Percentiles rank a stretch among this genome's conserved stretches.
phyloP scores from a whole-genome alignment of 225 moss, liverwort and hornwort species.

The Climacium dendroides region DNA sequence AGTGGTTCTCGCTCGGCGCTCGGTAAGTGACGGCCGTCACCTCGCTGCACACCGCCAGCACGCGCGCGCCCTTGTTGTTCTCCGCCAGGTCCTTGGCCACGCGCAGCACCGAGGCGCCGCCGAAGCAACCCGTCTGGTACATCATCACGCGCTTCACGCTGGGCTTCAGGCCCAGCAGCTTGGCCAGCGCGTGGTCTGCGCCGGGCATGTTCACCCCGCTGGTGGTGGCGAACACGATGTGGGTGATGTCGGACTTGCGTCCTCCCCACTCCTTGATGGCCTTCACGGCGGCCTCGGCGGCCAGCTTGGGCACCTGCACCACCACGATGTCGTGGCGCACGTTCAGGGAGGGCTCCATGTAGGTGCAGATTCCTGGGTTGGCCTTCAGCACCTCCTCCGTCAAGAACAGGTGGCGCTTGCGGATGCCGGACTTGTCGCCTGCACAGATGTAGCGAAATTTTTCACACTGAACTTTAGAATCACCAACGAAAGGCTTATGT shows the following conservation, averaged over 20 bases:
- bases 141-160: constrained; percentile 8
- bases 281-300: background rate
- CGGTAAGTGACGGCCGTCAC: constrained; percentile 31
- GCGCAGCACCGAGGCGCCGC: background rate
- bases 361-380: background rate
- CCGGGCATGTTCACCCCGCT: constrained; percentile 17
- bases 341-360: background rate
- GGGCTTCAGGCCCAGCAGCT: constrained; percentile 35
- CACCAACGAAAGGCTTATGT: background rate
- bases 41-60: constrained; percentile 24
- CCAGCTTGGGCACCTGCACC: background rate
- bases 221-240: constrained; percentile 11
- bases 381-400: background rate
- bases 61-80: constrained; percentile 9
- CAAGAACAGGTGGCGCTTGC: background rate
- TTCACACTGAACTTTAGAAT: background rate
- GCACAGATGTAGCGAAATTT: background rate
- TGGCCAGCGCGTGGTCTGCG: constrained; percentile 35
- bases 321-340: background rate
- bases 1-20: constrained; percentile 27
- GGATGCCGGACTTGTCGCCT: background rate
- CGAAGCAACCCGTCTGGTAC: background rate
- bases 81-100: constrained; percentile 13
- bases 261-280: background rate
- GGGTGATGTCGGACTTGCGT: background rate